Base-by-base conservation (phyloP, 228 moss, liverwort and hornwort species). In the Sphagnum fallax region DNA sequence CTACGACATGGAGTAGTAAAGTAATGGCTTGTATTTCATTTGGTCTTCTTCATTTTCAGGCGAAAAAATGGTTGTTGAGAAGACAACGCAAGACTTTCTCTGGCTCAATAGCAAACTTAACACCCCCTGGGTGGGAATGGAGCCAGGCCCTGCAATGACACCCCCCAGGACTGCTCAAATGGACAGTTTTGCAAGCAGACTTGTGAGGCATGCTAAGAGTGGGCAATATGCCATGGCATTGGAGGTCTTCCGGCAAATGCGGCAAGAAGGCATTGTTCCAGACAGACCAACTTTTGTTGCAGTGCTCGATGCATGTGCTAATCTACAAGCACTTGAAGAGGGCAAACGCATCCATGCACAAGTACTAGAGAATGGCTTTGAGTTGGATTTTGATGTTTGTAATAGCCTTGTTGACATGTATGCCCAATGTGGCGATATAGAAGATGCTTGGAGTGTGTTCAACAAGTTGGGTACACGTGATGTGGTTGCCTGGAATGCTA, bases 341-440 rank as follows among this genome's bases (percentile, higher is more conserved):
- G 71, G 64, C 6, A 53, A 64, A 53, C 65, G 57, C 8, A 48
- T 71, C 13, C 71, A 71, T 64, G 32, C 63, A 10, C 65, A 71
- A 18, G 57, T 64, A 7, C 13, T 47, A 4, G 13, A 71, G 57
- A 48, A 11, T 51, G 62, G 50, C 5, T 61, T 62, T 6, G 15
- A 52, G 63, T 51, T 32, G 0, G 60, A 70, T 48, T n/a, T 7
- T 5, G 5, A 5, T 63, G 10, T 63, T 50, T 4, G 32, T 10
- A 70, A 70, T 14, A 9, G 8, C 15, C 50, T 70, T 16, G 61
- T 70, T 52, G 62, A 51, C 32, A 78, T 81, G 81, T 69, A 78
- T 66, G 64, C 72, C 10, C 74, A 78, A 69, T 69, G 72, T 48
- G 78, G 81, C 9, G 77, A 71, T 16, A 63, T 78, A 52, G 65